Percentiles rank a stretch among this genome's conserved stretches.
Conservation (phyloP, 2,329 filamentous ascomycete genomes). For the Phyllosticta capitalensis region DNA sequence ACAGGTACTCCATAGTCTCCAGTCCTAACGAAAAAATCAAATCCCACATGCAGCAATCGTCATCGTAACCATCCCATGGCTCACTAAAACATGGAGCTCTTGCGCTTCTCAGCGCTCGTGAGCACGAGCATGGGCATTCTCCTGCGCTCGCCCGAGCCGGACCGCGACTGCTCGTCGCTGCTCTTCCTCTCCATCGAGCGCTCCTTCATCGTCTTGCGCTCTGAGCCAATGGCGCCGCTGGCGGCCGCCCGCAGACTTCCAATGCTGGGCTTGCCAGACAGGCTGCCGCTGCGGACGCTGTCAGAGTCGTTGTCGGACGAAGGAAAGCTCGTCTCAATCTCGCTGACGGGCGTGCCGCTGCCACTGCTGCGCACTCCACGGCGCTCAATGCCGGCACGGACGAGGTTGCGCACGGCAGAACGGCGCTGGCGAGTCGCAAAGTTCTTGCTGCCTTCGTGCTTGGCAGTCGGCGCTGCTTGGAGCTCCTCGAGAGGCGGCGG, state of each 20-base stretch:
- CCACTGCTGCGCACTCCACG: constrained; percentile 63
- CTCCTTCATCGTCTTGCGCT: constrained; percentile 54
- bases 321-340: constrained; percentile 60
- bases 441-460: constrained; percentile 93
- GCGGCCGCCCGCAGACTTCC: constrained; percentile 68
- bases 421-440: constrained; percentile 88
- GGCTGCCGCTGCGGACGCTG: constrained; percentile 66
- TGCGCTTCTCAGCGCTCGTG: constrained; percentile 83
- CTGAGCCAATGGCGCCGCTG: constrained; percentile 79
- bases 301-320: constrained; percentile 53
- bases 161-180: constrained; percentile 44
- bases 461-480: constrained; percentile 77
- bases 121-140: constrained; percentile 81
- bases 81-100: constrained; percentile 51
- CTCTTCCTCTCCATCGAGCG: constrained; percentile 25
- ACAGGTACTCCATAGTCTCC: not conserved
- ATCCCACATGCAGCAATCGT: not conserved
- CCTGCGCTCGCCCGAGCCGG: constrained; percentile 52
- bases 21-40: not conserved
- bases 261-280: constrained; percentile 65
- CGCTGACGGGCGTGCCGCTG: constrained; percentile 83
- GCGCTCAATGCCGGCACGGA: constrained; percentile 79
- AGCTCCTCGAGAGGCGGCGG: constrained; percentile 90
- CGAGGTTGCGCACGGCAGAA: constrained; percentile 82
- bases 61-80: not conserved